phyloP scores from a whole-genome alignment of 768 basidiomycete genomes.

The Phlebiopsis flavidoalba region DNA sequence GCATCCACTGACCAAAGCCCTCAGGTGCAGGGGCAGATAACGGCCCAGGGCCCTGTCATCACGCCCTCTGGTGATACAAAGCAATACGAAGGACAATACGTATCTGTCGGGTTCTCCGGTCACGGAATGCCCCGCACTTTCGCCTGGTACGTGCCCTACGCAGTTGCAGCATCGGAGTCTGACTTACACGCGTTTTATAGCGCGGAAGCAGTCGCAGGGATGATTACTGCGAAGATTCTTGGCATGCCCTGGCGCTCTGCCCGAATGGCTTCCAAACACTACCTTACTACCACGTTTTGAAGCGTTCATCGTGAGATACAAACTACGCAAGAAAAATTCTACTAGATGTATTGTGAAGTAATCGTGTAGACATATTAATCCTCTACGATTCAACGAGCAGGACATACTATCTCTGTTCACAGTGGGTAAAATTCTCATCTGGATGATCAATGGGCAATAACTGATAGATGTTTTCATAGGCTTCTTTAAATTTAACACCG shows the following conservation, averaged over 20 bases:
- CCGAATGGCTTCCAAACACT: conserved; percentile 53
- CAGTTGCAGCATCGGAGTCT: background rate
- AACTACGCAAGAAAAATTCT: too few relatives aligned
- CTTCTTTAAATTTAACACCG: background rate
- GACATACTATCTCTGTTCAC: too few relatives aligned
- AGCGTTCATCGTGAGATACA: too few relatives aligned
- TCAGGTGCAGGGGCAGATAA: too few relatives aligned
- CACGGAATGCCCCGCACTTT: conserved; percentile 80
- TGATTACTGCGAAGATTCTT: conserved; percentile 47
- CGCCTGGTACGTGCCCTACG: conserved; percentile 44
- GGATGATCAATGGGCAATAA: too few relatives aligned
- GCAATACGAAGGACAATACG: conserved; percentile 54
- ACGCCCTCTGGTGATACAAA: conserved; percentile 19
- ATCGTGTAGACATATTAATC: too few relatives aligned
- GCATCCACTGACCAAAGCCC: background rate
- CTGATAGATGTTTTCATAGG: background rate
- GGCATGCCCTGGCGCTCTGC: conserved; percentile 42
- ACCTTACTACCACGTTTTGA: conserved; percentile 14
- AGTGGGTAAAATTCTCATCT: too few relatives aligned
- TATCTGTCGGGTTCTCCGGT: conserved; percentile 68
- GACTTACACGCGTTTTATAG: conserved; percentile 27
- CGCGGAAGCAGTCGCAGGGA: conserved; percentile 55
- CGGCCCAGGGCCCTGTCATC: conserved; percentile 58
- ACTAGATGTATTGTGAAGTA: too few relatives aligned
- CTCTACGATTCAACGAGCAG: too few relatives aligned